Base-by-base conservation (phyloP, 176 grass and related monocot species). In the Oryza nivara region DNA sequence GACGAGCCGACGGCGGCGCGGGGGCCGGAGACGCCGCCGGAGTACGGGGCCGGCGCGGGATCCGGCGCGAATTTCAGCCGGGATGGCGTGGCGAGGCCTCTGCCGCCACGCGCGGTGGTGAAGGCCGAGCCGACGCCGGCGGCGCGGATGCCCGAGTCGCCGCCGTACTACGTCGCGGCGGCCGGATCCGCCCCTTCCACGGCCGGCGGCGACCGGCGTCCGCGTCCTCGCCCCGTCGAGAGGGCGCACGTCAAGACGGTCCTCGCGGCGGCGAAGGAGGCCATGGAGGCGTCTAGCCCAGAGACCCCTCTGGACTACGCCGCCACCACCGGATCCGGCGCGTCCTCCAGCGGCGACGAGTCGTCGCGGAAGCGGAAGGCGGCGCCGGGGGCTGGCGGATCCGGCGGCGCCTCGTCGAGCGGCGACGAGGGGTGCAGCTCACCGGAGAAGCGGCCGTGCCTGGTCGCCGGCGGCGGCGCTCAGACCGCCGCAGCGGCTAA, bases 351-450 rank as follows among this genome's bases (percentile, higher is more conserved):
- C 67, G 67, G 58, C 13, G 83, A 90, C 15, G 83, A 82, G 47
- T 45, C 26, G 19, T 2, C 40, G 14, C 6, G 28, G 4, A 89
- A 89, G 70, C 70, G 76, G n/a, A 79, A 32, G 76, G 9, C 14
- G 75, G 12, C 13, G 1, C 20, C 16, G 9, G 22, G 13, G 3
- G 11, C 28, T 11, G 8, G n/a, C 7, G 65, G 82, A 81, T 89
- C 70, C 74, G 83, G 74, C 45, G 86, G 56, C 67, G 79, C 43
- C 9, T 44, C 43, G 6, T 44, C 43, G 7, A 88, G 74, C 45
- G 86, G 56, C 67, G 83, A 90, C 67, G 83, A 90, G 23, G 83
- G 73, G 9, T 86, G 83, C 78, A 82, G 67, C 73, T 78, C 58
- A 11, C 67, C 88, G 73, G 26, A 67, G 10, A 86, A 86, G 83